Conservation (phyloP, 2,329 filamentous ascomycete species). For the Endocalyx cinctus region DNA sequence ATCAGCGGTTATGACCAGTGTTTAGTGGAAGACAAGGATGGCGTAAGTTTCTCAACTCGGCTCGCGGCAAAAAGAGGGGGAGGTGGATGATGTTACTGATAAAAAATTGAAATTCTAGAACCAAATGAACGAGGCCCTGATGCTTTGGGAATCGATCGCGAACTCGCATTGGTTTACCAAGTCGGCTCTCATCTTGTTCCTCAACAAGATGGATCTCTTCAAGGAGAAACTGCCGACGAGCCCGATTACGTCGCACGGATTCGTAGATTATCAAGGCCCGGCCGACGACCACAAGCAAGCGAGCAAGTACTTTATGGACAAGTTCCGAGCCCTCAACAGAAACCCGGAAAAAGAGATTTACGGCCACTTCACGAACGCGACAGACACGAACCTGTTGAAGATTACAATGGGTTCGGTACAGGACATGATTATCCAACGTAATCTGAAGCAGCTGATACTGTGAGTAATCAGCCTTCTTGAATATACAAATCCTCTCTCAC, state of each 20-base stretch:
- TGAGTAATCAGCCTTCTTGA: constrained; percentile 35
- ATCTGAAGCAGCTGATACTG: constrained; percentile 73
- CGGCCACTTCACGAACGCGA: constrained; percentile 59
- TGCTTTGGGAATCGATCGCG: constrained; percentile 81
- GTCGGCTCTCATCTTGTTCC: constrained; percentile 76
- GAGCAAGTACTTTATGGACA: constrained; percentile 77
- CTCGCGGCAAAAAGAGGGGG: too few relatives aligned
- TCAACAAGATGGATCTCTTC: constrained; percentile 87
- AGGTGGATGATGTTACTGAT: too few relatives aligned
- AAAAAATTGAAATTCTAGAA: too few relatives aligned
- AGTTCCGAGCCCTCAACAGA: constrained; percentile 72
- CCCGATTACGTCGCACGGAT: constrained; percentile 68
- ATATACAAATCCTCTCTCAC: too few relatives aligned
- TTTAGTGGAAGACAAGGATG: constrained; percentile 91
- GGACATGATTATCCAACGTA: constrained; percentile 83
- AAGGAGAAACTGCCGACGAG: constrained; percentile 68
- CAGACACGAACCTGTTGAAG: constrained; percentile 70
- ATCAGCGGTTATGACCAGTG: constrained; percentile 97
- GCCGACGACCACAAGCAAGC: constrained; percentile 68
- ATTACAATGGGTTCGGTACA: constrained; percentile 83
- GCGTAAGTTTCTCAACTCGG: constrained; percentile 54
- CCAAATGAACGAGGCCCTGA: constrained; percentile 86
- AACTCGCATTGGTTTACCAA: constrained; percentile 84
- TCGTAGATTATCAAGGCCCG: constrained; percentile 73
- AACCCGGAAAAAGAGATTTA: constrained; percentile 61